phyloP scores from a whole-genome alignment of 352 stramenopile species.

The Globisporangium cederbergense region DNA sequence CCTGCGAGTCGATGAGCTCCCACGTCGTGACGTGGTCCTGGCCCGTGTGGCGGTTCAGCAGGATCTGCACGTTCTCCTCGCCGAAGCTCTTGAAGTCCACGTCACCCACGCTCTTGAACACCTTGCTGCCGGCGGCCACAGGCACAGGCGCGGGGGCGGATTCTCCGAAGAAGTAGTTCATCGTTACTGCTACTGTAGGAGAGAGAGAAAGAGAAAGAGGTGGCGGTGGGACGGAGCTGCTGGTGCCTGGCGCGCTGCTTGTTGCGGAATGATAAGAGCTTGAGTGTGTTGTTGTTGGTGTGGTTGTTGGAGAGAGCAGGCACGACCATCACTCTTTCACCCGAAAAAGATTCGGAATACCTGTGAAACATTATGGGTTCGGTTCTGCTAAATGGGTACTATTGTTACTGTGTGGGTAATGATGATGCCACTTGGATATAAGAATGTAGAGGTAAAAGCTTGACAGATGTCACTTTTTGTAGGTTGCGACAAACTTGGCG shows the following conservation, averaged over 20 bases:
- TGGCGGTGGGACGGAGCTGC: not conserved
- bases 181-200: slow-evolving; percentile 1
- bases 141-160: slow-evolving; percentile 10
- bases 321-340: too few species aligned
- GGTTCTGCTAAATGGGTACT: too few species aligned
- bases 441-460: too few species aligned
- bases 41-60: slow-evolving; percentile 58
- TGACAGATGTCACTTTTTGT: too few species aligned
- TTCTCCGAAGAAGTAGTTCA: slow-evolving; percentile 23
- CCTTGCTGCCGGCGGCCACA: slow-evolving; percentile 19
- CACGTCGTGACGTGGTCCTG: slow-evolving; percentile 67
- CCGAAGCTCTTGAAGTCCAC: slow-evolving; percentile 63
- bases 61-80: slow-evolving; percentile 61
- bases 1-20: slow-evolving; percentile 56
- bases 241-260: slow-evolving; percentile 3
- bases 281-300: not conserved
- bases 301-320: not conserved
- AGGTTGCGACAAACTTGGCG: too few species aligned
- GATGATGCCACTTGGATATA: too few species aligned
- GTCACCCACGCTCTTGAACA: slow-evolving; percentile 45
- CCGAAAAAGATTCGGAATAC: too few species aligned
- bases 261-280: not conserved
- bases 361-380: too few species aligned
- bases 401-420: too few species aligned
- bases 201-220: slow-evolving; percentile 1